Conservation (phyloP, 2,329 filamentous ascomycete genomes). For the Alternaria metachromatica region DNA sequence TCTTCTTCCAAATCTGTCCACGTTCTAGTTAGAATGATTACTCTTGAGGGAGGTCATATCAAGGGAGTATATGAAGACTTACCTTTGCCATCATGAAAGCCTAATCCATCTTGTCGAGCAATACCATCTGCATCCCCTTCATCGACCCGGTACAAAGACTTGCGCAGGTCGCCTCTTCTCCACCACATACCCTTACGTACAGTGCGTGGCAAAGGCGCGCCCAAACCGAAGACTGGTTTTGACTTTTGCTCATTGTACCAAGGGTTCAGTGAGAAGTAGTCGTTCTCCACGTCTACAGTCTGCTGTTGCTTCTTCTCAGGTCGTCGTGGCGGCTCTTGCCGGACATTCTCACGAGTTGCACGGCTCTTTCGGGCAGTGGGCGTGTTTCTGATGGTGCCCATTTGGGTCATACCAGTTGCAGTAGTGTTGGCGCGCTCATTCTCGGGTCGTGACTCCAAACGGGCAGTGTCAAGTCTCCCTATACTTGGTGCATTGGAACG, state of each 20-base stretch:
- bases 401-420: conserved; percentile 16
- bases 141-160: conserved; percentile 36
- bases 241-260: conserved; percentile 61
- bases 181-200: conserved; percentile 59
- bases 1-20: conserved; percentile 16
- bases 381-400: conserved; percentile 19
- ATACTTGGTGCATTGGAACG: conserved; percentile 22
- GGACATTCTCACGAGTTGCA: conserved; percentile 17
- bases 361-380: conserved; percentile 19
- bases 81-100: conserved; percentile 22
- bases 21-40: neutral
- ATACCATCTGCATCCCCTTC: conserved; percentile 22
- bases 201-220: conserved; percentile 62
- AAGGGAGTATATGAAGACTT: neutral
- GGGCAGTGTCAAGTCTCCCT: conserved; percentile 21
- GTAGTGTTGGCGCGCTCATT: conserved; percentile 13
- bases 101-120: conserved; percentile 23
- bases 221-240: conserved; percentile 62
- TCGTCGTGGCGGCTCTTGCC: conserved; percentile 17
- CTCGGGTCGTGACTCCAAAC: conserved; percentile 9
- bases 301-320: conserved; percentile 37
- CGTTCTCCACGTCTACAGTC: conserved; percentile 55
- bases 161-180: conserved; percentile 54
- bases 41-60: neutral
- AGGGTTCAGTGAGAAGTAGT: conserved; percentile 61